These are phyloP conservation scores for Aspergillus neoniger DNA, from an alignment of 2,329 filamentous ascomycete genomes.

Conservation along the genomic window DNA sequence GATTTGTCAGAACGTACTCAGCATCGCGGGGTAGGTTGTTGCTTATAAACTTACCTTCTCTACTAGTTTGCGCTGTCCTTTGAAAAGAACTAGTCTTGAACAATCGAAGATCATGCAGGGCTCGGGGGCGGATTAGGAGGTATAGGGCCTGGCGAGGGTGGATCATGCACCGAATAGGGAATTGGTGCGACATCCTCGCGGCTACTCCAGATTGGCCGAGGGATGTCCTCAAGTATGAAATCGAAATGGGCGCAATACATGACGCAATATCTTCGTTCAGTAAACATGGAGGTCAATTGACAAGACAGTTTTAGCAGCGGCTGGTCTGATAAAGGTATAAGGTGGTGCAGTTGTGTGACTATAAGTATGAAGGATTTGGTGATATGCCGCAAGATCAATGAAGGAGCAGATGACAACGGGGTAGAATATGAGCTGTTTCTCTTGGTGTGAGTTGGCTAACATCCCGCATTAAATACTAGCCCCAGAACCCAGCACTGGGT, in stretches of 20 bases:
- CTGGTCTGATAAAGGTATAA: neutral
- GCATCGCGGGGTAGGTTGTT: neutral
- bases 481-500: slow-evolving; percentile 6
- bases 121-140: slow-evolving; percentile 45
- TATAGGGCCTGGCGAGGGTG: slow-evolving; percentile 36
- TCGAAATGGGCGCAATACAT: no score
- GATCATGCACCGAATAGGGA: slow-evolving; percentile 23
- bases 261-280: no score
- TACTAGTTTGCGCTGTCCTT: neutral
- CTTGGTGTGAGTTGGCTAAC: neutral
- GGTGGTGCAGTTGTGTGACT: neutral
- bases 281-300: neutral
- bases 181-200: slow-evolving; percentile 1
- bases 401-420: neutral
- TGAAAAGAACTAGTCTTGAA: neutral
- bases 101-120: slow-evolving; percentile 29
- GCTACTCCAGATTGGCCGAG: neutral
- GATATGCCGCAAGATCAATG: neutral
- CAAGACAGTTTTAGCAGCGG: neutral
- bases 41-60: neutral
- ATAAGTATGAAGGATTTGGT: neutral
- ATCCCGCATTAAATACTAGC: slow-evolving; percentile 18
- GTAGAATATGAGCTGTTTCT: neutral
- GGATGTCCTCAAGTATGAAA: neutral
- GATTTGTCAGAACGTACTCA: neutral